Base-by-base conservation (phyloP, 2,329 filamentous ascomycete genomes). In the Ampelomyces quisqualis region DNA sequence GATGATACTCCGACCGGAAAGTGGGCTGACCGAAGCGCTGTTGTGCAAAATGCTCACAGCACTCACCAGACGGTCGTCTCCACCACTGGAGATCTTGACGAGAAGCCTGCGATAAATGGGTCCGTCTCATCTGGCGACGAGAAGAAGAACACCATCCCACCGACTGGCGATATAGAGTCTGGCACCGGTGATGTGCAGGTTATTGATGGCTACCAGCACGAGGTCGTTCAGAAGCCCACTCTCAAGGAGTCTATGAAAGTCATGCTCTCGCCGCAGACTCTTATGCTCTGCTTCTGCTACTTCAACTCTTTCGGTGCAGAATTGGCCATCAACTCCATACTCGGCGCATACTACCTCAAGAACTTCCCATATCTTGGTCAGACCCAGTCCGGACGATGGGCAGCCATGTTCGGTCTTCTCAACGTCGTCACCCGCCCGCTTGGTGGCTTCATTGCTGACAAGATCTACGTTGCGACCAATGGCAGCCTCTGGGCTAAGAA, bases 1-100 rank as follows among this genome's bases (percentile, higher is more conserved):
- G 81, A 86, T 2, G 90, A 96, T 60, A 90, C 88, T 0, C 90
- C 90, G 0, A 86, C 81, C 0, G 90, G 90, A 22, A 82, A 81
- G 51, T 95, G 90, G 90, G 78, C 79, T 5, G 84, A 91, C 26
- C 81, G 88, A 20, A 76, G 81, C 35, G 70, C 79, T 29, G 77
- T 76, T 48, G 74, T 78, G 1, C 71, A 79, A 40, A 78, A 75
- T 64, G 72, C 77, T 35, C 72, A 70, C 33, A 67, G 68, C 10
- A 74, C 79, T 55, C 69, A 71, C 7, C 67, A 67, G 5, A 67
- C 65, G 14, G 69, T 83, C 21, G 77, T 81, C 26, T 53, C 70
- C 24, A 68, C 80, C 5, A 73, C 79, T 1, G 77, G 74, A 11
- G 64, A 60, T 37, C 73, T 81, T 26, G 71, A 72, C 31, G 76